Conservation (phyloP, 2,329 filamentous ascomycete species). For the Diplocarpon rosae region DNA sequence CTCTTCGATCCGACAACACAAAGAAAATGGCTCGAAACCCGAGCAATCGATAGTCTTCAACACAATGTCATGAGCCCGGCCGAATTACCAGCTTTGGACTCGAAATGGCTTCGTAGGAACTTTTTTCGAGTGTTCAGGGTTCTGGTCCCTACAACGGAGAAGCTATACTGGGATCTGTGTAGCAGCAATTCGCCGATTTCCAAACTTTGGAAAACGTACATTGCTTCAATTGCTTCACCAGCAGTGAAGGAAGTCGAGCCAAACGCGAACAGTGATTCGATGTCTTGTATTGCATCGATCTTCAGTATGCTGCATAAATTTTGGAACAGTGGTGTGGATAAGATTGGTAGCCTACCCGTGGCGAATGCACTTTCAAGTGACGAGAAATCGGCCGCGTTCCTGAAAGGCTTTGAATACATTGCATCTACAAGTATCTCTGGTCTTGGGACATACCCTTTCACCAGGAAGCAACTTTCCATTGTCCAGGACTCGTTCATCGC, state of each 20-base stretch:
- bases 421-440: constrained; percentile 37
- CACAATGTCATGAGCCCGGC: constrained; percentile 34
- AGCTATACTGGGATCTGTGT: constrained; percentile 50
- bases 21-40: constrained; percentile 64
- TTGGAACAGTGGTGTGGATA: constrained; percentile 46
- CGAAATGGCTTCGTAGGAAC: constrained; percentile 77
- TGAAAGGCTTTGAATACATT: constrained; percentile 42
- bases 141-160: constrained; percentile 48
- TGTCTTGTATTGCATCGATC: constrained; percentile 63
- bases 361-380: neutral
- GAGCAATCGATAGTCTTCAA: constrained; percentile 48
- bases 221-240: constrained; percentile 53
- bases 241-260: constrained; percentile 83
- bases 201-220: constrained; percentile 49
- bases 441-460: constrained; percentile 50
- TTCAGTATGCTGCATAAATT: constrained; percentile 58
- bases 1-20: constrained; percentile 48
- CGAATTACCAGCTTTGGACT: constrained; percentile 76
- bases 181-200: constrained; percentile 44
- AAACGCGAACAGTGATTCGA: constrained; percentile 57
- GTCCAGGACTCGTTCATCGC: constrained; percentile 48
- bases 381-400: constrained; percentile 43
- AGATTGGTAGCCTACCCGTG: constrained; percentile 22
- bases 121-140: constrained; percentile 52
- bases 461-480: constrained; percentile 45